These are phyloP conservation scores for Bipolaris gigantea DNA, from an alignment of 2,329 filamentous ascomycete species.

Conservation along the genomic window DNA sequence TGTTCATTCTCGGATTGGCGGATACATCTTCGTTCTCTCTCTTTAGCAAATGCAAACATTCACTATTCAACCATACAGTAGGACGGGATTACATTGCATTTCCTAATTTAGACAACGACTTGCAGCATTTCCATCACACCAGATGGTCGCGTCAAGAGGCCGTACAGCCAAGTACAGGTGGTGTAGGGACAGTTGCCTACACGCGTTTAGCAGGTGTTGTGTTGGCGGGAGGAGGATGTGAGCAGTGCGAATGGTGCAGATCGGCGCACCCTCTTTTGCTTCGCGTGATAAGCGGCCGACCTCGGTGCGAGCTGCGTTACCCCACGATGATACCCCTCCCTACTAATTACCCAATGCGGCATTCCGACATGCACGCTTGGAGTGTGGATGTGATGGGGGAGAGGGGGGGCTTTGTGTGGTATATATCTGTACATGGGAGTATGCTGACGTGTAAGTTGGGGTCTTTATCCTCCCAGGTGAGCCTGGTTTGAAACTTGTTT, in stretches of 20 bases:
- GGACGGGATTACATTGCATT: too few species aligned
- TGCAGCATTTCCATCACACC: not conserved
- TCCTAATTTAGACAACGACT: not conserved
- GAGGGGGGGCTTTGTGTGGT: not conserved
- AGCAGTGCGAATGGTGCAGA: not conserved
- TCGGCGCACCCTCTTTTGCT: conserved; percentile 6
- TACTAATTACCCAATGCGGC: conserved; percentile 12
- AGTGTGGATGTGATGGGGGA: not conserved
- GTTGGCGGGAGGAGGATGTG: not conserved
- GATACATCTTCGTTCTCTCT: conserved; percentile 6
- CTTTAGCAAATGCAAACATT: not conserved
- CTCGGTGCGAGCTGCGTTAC: conserved; percentile 12
- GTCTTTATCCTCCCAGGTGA: too few species aligned
- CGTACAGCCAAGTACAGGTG: too few species aligned
- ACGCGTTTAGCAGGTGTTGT: not conserved
- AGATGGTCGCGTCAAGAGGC: not conserved
- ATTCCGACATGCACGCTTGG: conserved; percentile 12
- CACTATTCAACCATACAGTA: too few species aligned
- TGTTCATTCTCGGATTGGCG: conserved; percentile 1
- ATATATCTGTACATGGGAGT: not conserved
- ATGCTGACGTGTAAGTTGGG: too few species aligned
- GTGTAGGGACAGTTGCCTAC: not conserved
- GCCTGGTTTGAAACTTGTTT: too few species aligned
- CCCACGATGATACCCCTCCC: conserved; percentile 23
- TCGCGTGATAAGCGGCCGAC: not conserved